Base-by-base conservation (phyloP, 106 monocot genomes). In the Dendrobium officinale region DNA sequence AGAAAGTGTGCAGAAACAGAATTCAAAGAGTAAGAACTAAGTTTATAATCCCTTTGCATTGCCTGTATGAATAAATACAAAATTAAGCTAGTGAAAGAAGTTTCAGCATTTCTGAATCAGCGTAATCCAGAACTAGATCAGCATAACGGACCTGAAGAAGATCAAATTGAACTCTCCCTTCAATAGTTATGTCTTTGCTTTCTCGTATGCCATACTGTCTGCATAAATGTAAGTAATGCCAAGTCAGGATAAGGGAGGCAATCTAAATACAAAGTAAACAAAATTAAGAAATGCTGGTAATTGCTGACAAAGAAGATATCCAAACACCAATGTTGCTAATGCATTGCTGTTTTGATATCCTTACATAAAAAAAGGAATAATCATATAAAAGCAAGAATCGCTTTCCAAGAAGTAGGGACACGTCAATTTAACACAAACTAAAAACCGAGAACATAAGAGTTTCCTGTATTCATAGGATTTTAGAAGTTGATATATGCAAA, bases 151-250 rank as follows among this genome's bases (percentile, higher is more conserved):
- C 99, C 95, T 99, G 99, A 88, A 99, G 84, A 79, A 99, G 79
- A 89, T 99, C 99, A 86, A 99, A 99, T 79, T 99, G 95, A 75
- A 99, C 99, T 87, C 99, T 95, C 82, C 99, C 99, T 58, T 99
- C 99, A 22, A 99, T 84, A 43, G 88, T 88, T 42, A 99, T 88
- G 82, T 95, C 99, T 85, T 99, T 99, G 84, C 99, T 99, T 91
- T 99, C 99, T 68, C 99, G 86, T 73, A 89, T 70, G 29, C 99
- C 99, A 88, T 95, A 95, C 61, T 99, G 99, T 83, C 99, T 99
- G 90, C 66, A 86, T 43, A n/a, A 80, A 27, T 78, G 7, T 26
- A 51, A 76, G 6, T n/a, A 9, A 43, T 43, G 20, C 74, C 18
- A 43, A 74, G 42, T 42, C 42, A 74, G 5, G 18, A 74, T 19